A percentile compares a stretch with the other conserved stretches of the same genome.
Evolutionary conservation across 1,139 yeast species (phyloP).

Genomic region (Lodderomyces oxycetoniae): DNA sequence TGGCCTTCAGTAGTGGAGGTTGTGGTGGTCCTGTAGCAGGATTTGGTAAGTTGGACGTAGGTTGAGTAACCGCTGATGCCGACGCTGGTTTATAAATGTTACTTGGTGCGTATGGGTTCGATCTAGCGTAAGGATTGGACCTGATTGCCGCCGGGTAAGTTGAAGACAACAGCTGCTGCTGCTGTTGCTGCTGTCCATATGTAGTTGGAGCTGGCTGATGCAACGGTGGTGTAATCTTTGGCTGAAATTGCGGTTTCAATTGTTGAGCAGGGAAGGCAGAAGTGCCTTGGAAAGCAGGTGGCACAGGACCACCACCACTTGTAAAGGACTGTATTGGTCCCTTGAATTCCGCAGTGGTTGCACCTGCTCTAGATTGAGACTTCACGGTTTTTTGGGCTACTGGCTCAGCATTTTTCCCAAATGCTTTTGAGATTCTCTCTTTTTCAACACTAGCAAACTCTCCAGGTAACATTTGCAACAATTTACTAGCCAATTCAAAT

Average conservation of each 20-base stretch:
- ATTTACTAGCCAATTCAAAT: constrained; percentile 71
- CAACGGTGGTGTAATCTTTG: constrained; percentile 12
- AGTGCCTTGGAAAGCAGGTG: not conserved
- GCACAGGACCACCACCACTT: not conserved
- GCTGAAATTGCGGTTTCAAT: constrained; percentile 11
- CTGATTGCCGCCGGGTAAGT: constrained; percentile 13
- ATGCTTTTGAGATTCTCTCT: constrained; percentile 71
- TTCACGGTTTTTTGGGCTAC: constrained; percentile 2
- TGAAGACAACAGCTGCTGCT: constrained; percentile 14
- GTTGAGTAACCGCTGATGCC: constrained; percentile 12
- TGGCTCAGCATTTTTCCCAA: constrained; percentile 14
- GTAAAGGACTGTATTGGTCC: not conserved
- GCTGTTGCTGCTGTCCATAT: constrained; percentile 6
- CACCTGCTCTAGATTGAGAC: constrained; percentile 1
- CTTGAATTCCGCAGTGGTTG: not conserved
- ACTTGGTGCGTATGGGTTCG: constrained; percentile 29
- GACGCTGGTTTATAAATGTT: constrained; percentile 17
- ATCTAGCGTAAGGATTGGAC: constrained; percentile 23
- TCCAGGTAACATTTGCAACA: constrained; percentile 64
- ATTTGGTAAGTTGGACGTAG: constrained; percentile 8
- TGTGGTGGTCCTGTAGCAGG: constrained; percentile 31
- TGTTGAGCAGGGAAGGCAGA: constrained; percentile 5
- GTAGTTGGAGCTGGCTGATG: constrained; percentile 10
- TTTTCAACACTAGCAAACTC: constrained; percentile 56
- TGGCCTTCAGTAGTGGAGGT: constrained; percentile 31